A percentile compares a stretch with the other conserved stretches of the same genome.
Conservation (phyloP, 2,329 filamentous ascomycete species). For the Colletotrichum scovillei region DNA sequence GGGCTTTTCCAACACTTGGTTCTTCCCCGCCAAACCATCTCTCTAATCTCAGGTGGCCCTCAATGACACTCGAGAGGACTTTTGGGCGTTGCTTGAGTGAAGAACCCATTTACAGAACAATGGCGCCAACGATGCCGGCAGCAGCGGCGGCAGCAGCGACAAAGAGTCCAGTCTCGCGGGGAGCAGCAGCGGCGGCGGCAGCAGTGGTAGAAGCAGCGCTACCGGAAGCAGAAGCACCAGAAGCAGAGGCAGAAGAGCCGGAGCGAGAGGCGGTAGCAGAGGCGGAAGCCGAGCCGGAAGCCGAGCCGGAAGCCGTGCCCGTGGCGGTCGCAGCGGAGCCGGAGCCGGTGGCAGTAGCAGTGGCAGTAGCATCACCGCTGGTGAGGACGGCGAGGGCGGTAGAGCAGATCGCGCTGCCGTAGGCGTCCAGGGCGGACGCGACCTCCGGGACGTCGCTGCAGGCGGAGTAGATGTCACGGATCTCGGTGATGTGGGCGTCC, state of each 20-base stretch:
- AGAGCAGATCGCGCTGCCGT: slow-evolving; percentile 12
- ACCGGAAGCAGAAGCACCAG: neutral
- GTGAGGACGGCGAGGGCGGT: slow-evolving; percentile 10
- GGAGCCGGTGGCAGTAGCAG: neutral
- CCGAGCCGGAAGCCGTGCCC: neutral
- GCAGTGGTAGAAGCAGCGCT: slow-evolving; percentile 10
- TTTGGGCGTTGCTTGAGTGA: neutral
- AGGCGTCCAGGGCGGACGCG: neutral
- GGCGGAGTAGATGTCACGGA: slow-evolving; percentile 38
- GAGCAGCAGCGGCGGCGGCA: neutral
- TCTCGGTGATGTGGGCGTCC: slow-evolving; percentile 33
- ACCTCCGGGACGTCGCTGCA: slow-evolving; percentile 42
- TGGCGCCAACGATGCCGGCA: slow-evolving; percentile 22
- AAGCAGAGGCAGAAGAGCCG: neutral
- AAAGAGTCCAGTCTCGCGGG: slow-evolving; percentile 31
- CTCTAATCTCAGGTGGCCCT: neutral
- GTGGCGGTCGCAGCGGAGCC: neutral
- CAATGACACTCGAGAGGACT: neutral
- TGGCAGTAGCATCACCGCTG: neutral
- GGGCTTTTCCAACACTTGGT: neutral
- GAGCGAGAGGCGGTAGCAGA: neutral
- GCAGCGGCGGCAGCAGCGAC: slow-evolving; percentile 24
- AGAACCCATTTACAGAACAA: slow-evolving; percentile 2
- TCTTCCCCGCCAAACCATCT: neutral
- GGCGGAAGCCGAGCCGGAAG: neutral